Percentiles rank a stretch among this genome's conserved stretches.
Conservation (phyloP, 108 stramenopile genomes). For the Seminavis robusta region DNA sequence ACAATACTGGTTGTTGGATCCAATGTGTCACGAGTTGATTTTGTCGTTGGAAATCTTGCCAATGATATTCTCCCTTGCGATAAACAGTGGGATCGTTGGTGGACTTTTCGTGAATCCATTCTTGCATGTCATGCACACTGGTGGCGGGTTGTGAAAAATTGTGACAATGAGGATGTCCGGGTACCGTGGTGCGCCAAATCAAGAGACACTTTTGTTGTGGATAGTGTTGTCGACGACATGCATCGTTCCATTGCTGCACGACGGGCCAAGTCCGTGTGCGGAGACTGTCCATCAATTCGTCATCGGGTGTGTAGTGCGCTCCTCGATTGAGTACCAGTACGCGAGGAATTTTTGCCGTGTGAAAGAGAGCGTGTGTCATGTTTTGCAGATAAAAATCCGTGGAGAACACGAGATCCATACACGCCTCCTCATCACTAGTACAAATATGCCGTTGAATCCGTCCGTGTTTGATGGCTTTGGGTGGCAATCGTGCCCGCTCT, state of each 20-base stretch:
- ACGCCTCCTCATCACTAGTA: too few relatives aligned
- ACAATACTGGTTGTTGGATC: constrained; percentile 7
- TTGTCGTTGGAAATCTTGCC: constrained; percentile 41
- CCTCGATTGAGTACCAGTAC: constrained; percentile 51
- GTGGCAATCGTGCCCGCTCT: too few relatives aligned
- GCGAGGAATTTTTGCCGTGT: constrained; percentile 20
- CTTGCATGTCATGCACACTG: constrained; percentile 33
- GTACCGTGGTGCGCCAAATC: constrained; percentile 39
- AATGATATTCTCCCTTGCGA: too few relatives aligned
- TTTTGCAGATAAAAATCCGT: constrained; percentile 26
- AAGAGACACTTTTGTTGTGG: constrained; percentile 23
- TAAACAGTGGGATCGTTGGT: too few relatives aligned
- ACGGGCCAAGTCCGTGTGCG: constrained; percentile 10
- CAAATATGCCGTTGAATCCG: constrained; percentile 17
- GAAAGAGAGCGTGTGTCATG: constrained; percentile 16
- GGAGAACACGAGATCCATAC: constrained; percentile 19
- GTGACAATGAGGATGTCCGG: constrained; percentile 45
- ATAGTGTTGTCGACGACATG: constrained; percentile 19
- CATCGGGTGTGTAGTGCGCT: constrained; percentile 38
- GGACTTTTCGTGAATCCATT: constrained; percentile 16
- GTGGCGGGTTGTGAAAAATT: constrained; percentile 40
- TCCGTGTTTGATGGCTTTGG: too few relatives aligned
- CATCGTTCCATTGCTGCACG: constrained; percentile 26
- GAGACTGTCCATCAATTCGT: constrained; percentile 15
- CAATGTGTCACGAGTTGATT: constrained; percentile 37